Evolutionary conservation across 2,329 filamentous ascomycete genomes (phyloP), one percentile per base, ranked within the genome.

Genomic region (Aspergillus ochraceoroseus): DNA sequence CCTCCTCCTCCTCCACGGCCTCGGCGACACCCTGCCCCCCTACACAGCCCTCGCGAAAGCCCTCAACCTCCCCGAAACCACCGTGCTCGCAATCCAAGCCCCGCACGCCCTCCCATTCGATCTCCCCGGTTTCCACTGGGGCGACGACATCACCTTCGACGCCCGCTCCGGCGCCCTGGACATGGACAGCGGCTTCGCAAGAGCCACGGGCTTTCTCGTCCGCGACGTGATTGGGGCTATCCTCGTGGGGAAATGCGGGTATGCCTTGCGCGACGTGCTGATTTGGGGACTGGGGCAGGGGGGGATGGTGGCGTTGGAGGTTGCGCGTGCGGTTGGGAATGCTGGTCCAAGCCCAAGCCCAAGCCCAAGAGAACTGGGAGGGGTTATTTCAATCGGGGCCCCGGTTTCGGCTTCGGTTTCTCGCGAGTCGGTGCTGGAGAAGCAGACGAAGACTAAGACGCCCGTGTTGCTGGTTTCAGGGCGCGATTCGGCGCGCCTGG

Each of bases 1-100:
- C 52, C 78, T 94, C 47, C 68, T 94, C 57, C 76, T 94, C 36
- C 79, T 94, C 43, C 88, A 94, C 64, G 87, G 87, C 49, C 76
- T 94, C 8, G 88, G 88, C 47, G 88, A 94, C 66, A 79, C 76
- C 22, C 76, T 86, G 44, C 56, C 61, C 2, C 73, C 84, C 23
- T 94, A 92, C 62, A 74, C 77, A 44, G 67, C 68, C 30, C 83
- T 94, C 46, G 85, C 81, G 13, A 70, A 72, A 41, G 79, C 78
- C 51, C 67, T 94, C 46, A 72, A 75, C 46, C 77, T 94, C 2
- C 87, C 87, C 0, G 85, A 88, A 56, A 88, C 88, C 37, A 75
- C 82, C 41, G 80, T 80, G 54, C 76, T 95, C 38, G 77, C 85
- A 5, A 70, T 94, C 28, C 83, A 84, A 56, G 88, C 82, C 0